Evolutionary conservation across 805 yeast genomes (phyloP).

Genomic region (Myxozyma melibiosi): DNA sequence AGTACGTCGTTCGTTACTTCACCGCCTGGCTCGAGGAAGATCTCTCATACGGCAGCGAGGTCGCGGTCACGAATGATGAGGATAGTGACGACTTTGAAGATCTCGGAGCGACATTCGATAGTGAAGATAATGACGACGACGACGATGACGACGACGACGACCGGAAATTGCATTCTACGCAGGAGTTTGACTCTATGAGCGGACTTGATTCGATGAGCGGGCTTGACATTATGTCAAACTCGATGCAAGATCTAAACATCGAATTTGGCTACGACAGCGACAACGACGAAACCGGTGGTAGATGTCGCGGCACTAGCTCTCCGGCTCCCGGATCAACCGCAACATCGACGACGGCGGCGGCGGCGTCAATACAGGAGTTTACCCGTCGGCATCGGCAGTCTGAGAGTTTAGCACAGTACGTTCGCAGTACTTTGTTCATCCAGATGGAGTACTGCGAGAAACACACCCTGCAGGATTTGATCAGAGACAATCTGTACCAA

Average conservation of each 20-base stretch:
- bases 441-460: constrained; percentile 99
- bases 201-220: constrained; percentile 29
- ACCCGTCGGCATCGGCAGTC: background rate
- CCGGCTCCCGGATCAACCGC: background rate
- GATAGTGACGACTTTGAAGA: constrained; percentile 34
- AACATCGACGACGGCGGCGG: no score
- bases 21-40: constrained; percentile 97
- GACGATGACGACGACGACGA: constrained; percentile 36
- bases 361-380: no score
- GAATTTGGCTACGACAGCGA: constrained; percentile 41
- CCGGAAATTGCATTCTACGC: constrained; percentile 22
- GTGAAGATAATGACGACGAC: constrained; percentile 37
- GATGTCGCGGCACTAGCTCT: constrained; percentile 9
- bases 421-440: constrained; percentile 66
- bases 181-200: constrained; percentile 25
- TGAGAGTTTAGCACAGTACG: background rate
- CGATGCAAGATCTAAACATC: constrained; percentile 36
- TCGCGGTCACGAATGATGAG: constrained; percentile 38
- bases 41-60: constrained; percentile 41
- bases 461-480: constrained; percentile 81
- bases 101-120: constrained; percentile 4
- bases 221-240: constrained; percentile 33
- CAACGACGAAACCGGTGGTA: constrained; percentile 22
- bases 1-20: constrained; percentile 92
- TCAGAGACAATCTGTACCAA: constrained; percentile 69